Conservation (phyloP, 768 basidiomycete species). For the Leucosporidium yakuticum region DNA sequence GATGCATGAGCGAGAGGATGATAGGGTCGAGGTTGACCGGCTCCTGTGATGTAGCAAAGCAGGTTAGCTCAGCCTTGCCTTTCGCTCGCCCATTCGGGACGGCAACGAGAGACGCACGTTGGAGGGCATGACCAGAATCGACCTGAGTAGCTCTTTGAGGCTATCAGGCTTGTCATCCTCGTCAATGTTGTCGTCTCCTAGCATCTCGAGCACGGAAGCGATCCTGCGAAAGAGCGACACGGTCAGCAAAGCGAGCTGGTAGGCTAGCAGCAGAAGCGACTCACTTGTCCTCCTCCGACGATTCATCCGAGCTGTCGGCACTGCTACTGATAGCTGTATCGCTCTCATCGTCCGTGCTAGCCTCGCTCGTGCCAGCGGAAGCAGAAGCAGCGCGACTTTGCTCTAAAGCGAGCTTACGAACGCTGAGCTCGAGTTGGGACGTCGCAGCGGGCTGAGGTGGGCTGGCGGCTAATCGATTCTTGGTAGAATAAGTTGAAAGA, state of each 20-base stretch:
- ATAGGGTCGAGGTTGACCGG: conserved; percentile 23
- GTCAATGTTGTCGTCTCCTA: conserved; percentile 20
- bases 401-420: conserved; percentile 27
- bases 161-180: conserved; percentile 35
- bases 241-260: neutral
- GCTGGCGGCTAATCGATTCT: no score
- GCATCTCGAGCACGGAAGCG: conserved; percentile 14
- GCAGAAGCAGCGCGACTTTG: conserved; percentile 26
- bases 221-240: neutral
- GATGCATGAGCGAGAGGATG: conserved; percentile 30
- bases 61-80: neutral
- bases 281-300: conserved; percentile 23
- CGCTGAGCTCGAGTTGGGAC: conserved; percentile 26
- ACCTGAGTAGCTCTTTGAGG: conserved; percentile 21
- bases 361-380: conserved; percentile 19
- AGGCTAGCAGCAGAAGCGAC: neutral
- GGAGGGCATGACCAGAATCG: conserved; percentile 12
- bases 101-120: neutral
- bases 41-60: neutral
- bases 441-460: neutral
- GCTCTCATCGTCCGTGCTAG: conserved; percentile 27
- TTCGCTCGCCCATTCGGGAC: no score
- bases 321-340: neutral
- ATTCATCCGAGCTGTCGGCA: conserved; percentile 5
- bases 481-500: conserved; percentile 12